Base-by-base conservation (phyloP, 305 asterid genomes). In the Petunia hybrid region DNA sequence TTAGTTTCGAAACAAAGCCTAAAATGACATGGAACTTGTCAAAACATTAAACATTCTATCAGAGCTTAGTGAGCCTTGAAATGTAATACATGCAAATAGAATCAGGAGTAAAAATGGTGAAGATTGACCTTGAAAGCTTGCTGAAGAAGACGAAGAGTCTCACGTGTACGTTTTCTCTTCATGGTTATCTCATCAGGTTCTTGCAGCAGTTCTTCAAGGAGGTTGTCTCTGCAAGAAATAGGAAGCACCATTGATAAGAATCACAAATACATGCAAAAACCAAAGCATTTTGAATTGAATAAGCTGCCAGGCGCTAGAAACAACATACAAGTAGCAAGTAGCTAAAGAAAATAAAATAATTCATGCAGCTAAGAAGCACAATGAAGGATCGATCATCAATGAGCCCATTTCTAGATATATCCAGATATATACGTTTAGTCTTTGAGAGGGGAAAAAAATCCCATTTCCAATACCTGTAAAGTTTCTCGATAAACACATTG, bases 161-260 rank as follows among this genome's bases (percentile, higher is more conserved):
- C 98, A 5, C 90, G 92, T 64, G 97, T 89, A 57, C 88, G 95
- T 87, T 92, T 95, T 85, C 99, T 91, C 89, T 90, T 92, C 78
- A 80, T 76, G n/a, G 97, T 86, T 63, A 95, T 57, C 87, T 95
- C 99, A 66, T 91, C 93, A 67, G 97, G 99, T 85, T 95, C 99
- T 81, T 86, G 97, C 87, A 95, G 84, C 92, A 95, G 85, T 83
- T 93, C 92, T 82, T 93, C 99, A 42, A 93, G 86, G 86, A 92
- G 81, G 84, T 92, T 86, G 78, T 93, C 99, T 86, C 99, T 95
- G 89, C 81, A 73, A 73, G 35, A 73, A 53, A 51, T 51, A 73
- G 36, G 13, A 73, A 51, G 63, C 63, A 3, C 63, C 35, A 73
- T 39, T 12, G 45, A 48, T 73, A 73, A 51, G 36, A 51, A 51